Evolutionary conservation across 148 eudicot species (phyloP).

Genomic region (Pouteria glomerata): DNA sequence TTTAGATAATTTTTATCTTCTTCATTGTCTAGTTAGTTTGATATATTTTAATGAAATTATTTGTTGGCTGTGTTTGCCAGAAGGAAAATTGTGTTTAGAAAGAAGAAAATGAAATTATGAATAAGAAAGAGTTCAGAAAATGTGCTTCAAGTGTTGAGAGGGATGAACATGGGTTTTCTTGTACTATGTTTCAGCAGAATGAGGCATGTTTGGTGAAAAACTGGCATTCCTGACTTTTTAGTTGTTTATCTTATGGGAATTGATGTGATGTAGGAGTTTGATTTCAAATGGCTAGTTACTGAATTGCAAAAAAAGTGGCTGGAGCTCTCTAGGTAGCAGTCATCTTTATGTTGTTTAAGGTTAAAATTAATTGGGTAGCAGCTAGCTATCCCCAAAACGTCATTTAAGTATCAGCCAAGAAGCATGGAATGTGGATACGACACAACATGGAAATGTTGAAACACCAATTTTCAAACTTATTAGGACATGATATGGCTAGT

Average conservation of each 20-base stretch:
- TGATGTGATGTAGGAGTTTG: not conserved
- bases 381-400: too few species aligned
- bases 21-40: not conserved
- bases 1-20: not conserved
- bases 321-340: not conserved
- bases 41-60: not conserved
- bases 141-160: not conserved
- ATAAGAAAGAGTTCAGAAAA: not conserved
- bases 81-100: not conserved
- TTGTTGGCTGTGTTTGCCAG: not conserved
- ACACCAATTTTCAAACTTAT: too few species aligned
- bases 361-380: not conserved
- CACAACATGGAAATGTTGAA: too few species aligned
- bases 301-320: not conserved
- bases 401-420: too few species aligned
- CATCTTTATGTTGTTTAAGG: not conserved
- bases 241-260: not conserved
- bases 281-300: not conserved
- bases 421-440: too few species aligned
- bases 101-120: not conserved
- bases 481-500: too few species aligned
- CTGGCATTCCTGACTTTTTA: not conserved
- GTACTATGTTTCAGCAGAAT: not conserved
- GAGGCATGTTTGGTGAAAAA: not conserved
- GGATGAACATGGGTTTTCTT: not conserved